A percentile compares a stretch with the other conserved stretches of the same genome.
Evolutionary conservation across 2,329 filamentous ascomycete species (phyloP).

Genomic region (Xylariales sp.): DNA sequence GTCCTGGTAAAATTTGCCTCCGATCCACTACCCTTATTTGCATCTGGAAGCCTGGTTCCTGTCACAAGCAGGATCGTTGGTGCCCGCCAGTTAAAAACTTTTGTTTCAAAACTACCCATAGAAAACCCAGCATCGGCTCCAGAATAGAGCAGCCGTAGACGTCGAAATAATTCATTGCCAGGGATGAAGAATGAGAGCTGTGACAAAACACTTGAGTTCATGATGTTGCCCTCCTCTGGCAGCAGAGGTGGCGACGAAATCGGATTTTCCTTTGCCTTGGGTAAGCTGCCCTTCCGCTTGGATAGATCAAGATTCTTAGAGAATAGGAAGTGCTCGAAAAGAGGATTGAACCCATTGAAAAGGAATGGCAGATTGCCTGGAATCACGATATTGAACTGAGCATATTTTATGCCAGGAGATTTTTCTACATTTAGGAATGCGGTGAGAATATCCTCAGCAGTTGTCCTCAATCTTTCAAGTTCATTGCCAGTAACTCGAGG

Average conservation of each 20-base stretch:
- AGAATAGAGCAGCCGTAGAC: conserved; percentile 64
- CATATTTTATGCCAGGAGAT: conserved; percentile 57
- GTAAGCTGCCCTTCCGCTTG: conserved; percentile 36
- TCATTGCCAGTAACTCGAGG: conserved; percentile 50
- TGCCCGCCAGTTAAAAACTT: conserved; percentile 73
- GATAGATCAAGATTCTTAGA: conserved; percentile 66
- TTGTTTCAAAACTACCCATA: conserved; percentile 71
- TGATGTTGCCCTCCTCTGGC: conserved; percentile 52
- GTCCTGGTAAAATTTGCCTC: conserved; percentile 56
- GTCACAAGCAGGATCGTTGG: conserved; percentile 69
- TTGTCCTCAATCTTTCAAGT: conserved; percentile 53
- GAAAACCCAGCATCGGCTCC: conserved; percentile 70
- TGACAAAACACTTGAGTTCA: conserved; percentile 59
- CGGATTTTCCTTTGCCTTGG: conserved; percentile 6
- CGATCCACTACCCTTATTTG: conserved; percentile 40
- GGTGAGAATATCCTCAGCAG: conserved; percentile 61
- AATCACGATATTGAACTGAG: conserved; percentile 56
- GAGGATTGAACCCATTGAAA: conserved; percentile 61
- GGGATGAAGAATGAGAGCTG: conserved; percentile 73
- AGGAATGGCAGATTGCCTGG: conserved; percentile 59
- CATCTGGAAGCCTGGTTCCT: conserved; percentile 54
- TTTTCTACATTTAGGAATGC: conserved; percentile 63
- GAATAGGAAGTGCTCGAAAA: conserved; percentile 75
- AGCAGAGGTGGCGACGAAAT: conserved; percentile 37
- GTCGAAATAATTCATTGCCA: conserved; percentile 58